phyloP scores from a whole-genome alignment of 768 basidiomycete genomes.

The Termitomyces bulborhizus region DNA sequence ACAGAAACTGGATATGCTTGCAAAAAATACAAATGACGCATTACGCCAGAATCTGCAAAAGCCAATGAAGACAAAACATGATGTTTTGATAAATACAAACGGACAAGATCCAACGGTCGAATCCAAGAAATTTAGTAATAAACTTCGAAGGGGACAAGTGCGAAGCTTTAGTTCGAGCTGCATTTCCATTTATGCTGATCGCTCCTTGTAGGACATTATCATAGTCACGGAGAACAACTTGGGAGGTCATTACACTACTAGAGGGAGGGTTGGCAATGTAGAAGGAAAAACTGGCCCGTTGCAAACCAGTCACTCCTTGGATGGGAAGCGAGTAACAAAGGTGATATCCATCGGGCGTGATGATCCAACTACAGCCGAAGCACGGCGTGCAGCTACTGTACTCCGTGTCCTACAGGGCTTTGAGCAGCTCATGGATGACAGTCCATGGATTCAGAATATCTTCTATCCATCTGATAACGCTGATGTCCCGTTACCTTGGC shows the following conservation, averaged over 20 bases:
- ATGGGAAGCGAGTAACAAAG: constrained; percentile 24
- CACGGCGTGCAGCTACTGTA: constrained; percentile 32
- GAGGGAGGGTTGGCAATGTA: constrained; percentile 20
- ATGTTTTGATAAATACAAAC: constrained; percentile 23
- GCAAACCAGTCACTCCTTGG: constrained; percentile 15
- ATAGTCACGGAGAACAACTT: constrained; percentile 8
- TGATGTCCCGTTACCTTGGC: constrained; percentile 28
- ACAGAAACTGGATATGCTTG: constrained; percentile 34
- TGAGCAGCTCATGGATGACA: constrained; percentile 27
- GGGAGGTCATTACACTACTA: constrained; percentile 30
- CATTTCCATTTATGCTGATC: neutral
- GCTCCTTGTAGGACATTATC: neutral
- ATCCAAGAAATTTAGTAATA: constrained; percentile 33
- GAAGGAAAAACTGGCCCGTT: constrained; percentile 25
- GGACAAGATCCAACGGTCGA: constrained; percentile 20
- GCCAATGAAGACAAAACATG: constrained; percentile 37
- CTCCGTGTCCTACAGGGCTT: constrained; percentile 38
- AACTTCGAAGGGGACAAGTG: constrained; percentile 32
- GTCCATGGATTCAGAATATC: constrained; percentile 45
- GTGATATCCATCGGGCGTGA: constrained; percentile 51
- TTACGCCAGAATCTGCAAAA: constrained; percentile 43
- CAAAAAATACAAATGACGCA: constrained; percentile 38
- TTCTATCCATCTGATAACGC: constrained; percentile 29
- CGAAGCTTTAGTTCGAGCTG: constrained; percentile 1
- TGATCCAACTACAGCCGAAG: constrained; percentile 54